These are phyloP conservation scores for Artemisia argyi DNA, from an alignment of 129 eudicot genomes.

Conservation along the genomic window DNA sequence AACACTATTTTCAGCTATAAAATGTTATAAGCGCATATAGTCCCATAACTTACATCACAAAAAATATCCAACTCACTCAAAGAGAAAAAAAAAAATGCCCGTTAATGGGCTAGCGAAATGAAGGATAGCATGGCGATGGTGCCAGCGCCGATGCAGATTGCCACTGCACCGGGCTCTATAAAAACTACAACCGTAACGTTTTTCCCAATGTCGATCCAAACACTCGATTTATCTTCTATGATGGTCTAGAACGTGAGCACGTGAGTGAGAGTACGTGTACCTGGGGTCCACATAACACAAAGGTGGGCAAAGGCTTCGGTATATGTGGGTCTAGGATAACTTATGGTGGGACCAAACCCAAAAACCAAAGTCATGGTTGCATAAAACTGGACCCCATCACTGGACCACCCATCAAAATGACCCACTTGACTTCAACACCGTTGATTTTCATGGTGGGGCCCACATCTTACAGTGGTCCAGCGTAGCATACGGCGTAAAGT, in stretches of 20 bases:
- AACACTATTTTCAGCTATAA: too few species aligned
- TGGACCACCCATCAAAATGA: constrained; percentile 23
- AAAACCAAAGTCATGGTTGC: constrained; percentile 27
- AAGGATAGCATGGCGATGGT: too few species aligned
- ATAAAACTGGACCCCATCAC: constrained; percentile 17
- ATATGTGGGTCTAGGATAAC: constrained; percentile 27
- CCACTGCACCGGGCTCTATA: too few species aligned
- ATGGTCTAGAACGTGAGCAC: constrained; percentile 31
- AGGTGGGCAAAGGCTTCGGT: constrained; percentile 31
- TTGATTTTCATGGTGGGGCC: constrained; percentile 16
- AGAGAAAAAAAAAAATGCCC: too few species aligned
- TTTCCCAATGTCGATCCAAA: too few species aligned
- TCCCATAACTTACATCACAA: too few species aligned
- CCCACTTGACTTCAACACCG: constrained; percentile 25
- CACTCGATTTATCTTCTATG: background rate
- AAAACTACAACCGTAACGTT: too few species aligned
- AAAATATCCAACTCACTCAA: too few species aligned
- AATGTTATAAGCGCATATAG: too few species aligned
- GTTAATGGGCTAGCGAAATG: too few species aligned
- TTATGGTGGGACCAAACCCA: constrained; percentile 27
- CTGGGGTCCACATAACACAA: constrained; percentile 16
- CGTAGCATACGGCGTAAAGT: constrained; percentile 15
- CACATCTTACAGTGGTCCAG: constrained; percentile 18
- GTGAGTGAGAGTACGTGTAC: constrained; percentile 28
- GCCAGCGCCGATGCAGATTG: too few species aligned